Percentiles rank a stretch among this genome's conserved stretches.
phyloP scores from a whole-genome alignment of 164 flowering plant genomes.

The Chimonanthus salicifolius region DNA sequence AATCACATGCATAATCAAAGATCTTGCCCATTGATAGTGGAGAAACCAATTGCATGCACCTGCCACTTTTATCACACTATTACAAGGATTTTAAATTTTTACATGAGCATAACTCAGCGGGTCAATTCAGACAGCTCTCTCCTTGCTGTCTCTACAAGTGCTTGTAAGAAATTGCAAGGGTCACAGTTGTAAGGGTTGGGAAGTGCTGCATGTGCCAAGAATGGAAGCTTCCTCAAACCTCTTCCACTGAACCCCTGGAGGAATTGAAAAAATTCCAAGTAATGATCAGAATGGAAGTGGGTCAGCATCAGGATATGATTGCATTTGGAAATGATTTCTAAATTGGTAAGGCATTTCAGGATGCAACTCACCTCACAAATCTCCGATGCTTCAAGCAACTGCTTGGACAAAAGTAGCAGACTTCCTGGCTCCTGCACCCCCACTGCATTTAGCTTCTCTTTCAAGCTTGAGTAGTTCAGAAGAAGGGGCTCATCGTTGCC shows the following conservation, averaged over 20 bases:
- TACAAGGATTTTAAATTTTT: neutral
- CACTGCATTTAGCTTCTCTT: constrained; percentile 39
- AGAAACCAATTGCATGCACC: neutral
- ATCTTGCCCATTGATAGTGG: neutral
- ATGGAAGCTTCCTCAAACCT: constrained; percentile 92
- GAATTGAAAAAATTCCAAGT: neutral
- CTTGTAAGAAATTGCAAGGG: constrained; percentile 48
- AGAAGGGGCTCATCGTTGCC: constrained; percentile 24
- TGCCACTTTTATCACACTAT: neutral
- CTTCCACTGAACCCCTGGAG: constrained; percentile 91
- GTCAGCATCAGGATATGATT: neutral
- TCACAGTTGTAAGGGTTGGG: constrained; percentile 47
- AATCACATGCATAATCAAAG: neutral
- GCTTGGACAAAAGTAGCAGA: constrained; percentile 31
- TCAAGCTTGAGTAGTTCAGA: constrained; percentile 49
- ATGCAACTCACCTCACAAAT: constrained; percentile 59
- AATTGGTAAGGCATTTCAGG: neutral
- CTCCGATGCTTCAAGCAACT: constrained; percentile 74
- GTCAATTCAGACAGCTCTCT: constrained; percentile 66
- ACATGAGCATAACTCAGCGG: constrained; percentile 18
- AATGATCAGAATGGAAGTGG: neutral
- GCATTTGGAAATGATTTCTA: neutral
- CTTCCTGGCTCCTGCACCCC: constrained; percentile 23
- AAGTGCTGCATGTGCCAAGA: constrained; percentile 80
- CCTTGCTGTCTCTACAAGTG: constrained; percentile 62